Evolutionary conservation across 495 filamentous ascomycete genomes (phyloP).

Genomic region (Aspergillus egyptiacus): DNA sequence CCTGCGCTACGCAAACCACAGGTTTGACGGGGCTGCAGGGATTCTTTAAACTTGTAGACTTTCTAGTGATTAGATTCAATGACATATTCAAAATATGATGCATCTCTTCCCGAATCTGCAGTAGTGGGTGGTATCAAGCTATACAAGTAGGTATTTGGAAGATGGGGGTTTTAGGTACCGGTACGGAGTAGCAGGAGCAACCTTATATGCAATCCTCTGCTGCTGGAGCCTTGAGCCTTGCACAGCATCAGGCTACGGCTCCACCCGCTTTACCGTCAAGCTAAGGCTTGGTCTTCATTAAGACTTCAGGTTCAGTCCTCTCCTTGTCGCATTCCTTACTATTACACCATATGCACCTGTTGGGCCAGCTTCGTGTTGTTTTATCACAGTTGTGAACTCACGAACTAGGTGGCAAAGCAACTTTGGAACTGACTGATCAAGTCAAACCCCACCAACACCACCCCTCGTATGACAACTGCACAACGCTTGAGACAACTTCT

Average conservation of each 20-base stretch:
- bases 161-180: neutral
- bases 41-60: conserved; percentile 19
- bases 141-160: no score
- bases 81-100: conserved; percentile 10
- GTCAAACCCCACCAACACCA: conserved; percentile 1
- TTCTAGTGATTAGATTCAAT: conserved; percentile 24
- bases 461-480: conserved; percentile 3
- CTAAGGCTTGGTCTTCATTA: neutral
- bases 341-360: neutral
- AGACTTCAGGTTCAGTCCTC: neutral
- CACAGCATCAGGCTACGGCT: conserved; percentile 16
- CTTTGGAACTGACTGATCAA: neutral
- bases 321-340: neutral
- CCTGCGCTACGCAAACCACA: conserved; percentile 16
- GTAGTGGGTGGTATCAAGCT: no score
- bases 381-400: neutral
- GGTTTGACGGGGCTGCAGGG: conserved; percentile 13
- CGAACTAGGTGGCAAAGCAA: neutral
- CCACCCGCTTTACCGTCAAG: neutral
- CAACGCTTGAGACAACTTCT: neutral
- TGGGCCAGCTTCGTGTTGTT: neutral
- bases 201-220: no score
- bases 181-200: no score
- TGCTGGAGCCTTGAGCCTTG: no score
- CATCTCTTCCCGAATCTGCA: no score